Evolutionary conservation across 805 yeast species (phyloP).

Genomic region (Starmerella vitae): DNA sequence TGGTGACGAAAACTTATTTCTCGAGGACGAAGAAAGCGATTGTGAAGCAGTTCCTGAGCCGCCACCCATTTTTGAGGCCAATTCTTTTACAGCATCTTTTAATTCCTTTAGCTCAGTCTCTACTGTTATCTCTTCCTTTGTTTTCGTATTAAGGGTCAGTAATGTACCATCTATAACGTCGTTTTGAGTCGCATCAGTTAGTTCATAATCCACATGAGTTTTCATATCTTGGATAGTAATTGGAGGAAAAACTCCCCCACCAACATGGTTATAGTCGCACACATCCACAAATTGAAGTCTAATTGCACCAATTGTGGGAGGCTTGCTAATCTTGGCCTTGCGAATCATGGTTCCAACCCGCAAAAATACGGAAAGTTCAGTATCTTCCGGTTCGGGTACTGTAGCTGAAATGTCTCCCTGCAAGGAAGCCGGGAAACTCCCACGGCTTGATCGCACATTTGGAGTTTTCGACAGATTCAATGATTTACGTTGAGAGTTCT

Average conservation of each 20-base stretch:
- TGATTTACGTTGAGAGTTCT: constrained; percentile 31
- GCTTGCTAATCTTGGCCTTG: constrained; percentile 16
- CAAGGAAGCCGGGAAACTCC: too few species aligned
- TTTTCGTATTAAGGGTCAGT: constrained; percentile 41
- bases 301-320: constrained; percentile 20
- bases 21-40: background rate
- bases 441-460: background rate
- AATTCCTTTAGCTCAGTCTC: constrained; percentile 20
- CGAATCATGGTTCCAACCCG: constrained; percentile 25
- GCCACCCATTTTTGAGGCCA: constrained; percentile 18
- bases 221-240: constrained; percentile 55
- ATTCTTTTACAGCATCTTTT: constrained; percentile 21
- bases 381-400: too few species aligned
- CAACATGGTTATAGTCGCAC: constrained; percentile 69
- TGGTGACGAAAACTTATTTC: constrained; percentile 8
- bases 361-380: constrained; percentile 22
- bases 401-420: background rate
- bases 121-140: constrained; percentile 26
- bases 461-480: background rate
- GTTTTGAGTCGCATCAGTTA: constrained; percentile 52
- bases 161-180: constrained; percentile 51
- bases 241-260: constrained; percentile 54
- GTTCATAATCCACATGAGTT: constrained; percentile 55
- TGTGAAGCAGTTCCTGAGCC: background rate
- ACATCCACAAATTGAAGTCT: constrained; percentile 71